Conservation (phyloP, 768 basidiomycete species). For the Lactarius tabidus region DNA sequence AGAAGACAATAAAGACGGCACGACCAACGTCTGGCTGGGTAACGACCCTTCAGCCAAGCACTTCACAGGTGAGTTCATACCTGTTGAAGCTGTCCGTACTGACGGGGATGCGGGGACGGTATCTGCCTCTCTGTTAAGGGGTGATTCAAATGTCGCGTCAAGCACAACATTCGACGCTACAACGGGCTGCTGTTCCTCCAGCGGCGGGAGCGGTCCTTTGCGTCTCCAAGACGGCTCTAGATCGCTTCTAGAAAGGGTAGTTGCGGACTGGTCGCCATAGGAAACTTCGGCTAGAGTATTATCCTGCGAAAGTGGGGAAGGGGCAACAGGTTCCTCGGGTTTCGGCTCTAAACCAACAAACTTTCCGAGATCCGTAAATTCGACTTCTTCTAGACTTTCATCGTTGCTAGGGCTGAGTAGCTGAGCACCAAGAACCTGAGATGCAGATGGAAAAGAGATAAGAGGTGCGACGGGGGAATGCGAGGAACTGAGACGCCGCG, state of each 20-base stretch:
- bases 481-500: slow-evolving; percentile 25
- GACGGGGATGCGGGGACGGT: slow-evolving; percentile 7
- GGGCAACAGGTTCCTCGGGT: slow-evolving; percentile 20
- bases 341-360: slow-evolving; percentile 47
- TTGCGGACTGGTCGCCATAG: slow-evolving; percentile 40
- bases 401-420: slow-evolving; percentile 43
- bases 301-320: slow-evolving; percentile 16
- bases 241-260: slow-evolving; percentile 33
- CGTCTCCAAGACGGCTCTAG: slow-evolving; percentile 44
- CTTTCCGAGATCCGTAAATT: slow-evolving; percentile 73
- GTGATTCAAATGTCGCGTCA: slow-evolving; percentile 10
- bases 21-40: slow-evolving; percentile 7
- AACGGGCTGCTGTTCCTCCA: slow-evolving; percentile 18
- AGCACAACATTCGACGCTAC: not conserved
- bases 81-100: slow-evolving; percentile 2
- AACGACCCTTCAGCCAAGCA: slow-evolving; percentile 10
- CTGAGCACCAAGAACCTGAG: slow-evolving; percentile 35
- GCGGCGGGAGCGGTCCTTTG: slow-evolving; percentile 21
- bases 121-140: slow-evolving; percentile 7
- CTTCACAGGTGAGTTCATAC: slow-evolving; percentile 5
- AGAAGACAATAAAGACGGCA: slow-evolving; percentile 8
- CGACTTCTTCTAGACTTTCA: slow-evolving; percentile 73
- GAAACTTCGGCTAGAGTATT: slow-evolving; percentile 25
- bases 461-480: slow-evolving; percentile 35
- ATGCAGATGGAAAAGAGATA: slow-evolving; percentile 30